Conservation (phyloP, 2,329 filamentous ascomycete species). For the Aureobasidium mangrovei region DNA sequence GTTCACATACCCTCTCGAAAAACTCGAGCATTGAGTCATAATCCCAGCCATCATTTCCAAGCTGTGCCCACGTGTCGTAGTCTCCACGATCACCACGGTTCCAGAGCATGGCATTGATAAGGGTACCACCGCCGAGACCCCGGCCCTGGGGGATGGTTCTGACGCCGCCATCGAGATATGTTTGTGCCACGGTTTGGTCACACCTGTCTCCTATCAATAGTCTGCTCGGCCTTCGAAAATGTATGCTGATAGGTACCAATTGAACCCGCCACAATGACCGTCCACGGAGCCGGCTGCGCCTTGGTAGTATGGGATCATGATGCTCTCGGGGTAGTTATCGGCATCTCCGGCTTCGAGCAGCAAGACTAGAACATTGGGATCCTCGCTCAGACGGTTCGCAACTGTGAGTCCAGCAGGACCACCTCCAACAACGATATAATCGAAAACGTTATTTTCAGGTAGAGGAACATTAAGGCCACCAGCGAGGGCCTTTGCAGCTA, state of each 20-base stretch:
- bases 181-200: slow-evolving; percentile 21
- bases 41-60: slow-evolving; percentile 52
- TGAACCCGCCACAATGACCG: slow-evolving; percentile 16
- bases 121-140: slow-evolving; percentile 28
- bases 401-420: slow-evolving; percentile 25
- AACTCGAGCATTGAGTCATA: slow-evolving; percentile 41
- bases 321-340: slow-evolving; percentile 19
- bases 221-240: neutral
- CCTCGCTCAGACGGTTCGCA: slow-evolving; percentile 23
- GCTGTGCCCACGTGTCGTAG: slow-evolving; percentile 48
- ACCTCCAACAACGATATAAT: slow-evolving; percentile 24
- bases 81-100: slow-evolving; percentile 39
- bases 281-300: slow-evolving; percentile 15
- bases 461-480: slow-evolving; percentile 16
- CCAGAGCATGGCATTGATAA: slow-evolving; percentile 28
- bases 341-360: slow-evolving; percentile 25
- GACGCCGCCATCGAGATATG: slow-evolving; percentile 20
- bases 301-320: slow-evolving; percentile 16
- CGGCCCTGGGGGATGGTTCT: slow-evolving; percentile 22
- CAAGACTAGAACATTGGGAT: slow-evolving; percentile 23
- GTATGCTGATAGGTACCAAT: slow-evolving; percentile 11
- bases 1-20: slow-evolving; percentile 21
- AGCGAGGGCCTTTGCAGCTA: slow-evolving; percentile 4
- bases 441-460: slow-evolving; percentile 16
- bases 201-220: slow-evolving; percentile 4